These are phyloP conservation scores for Trapa bicornis DNA, from an alignment of 345 rosid genomes.

Conservation along the genomic window DNA sequence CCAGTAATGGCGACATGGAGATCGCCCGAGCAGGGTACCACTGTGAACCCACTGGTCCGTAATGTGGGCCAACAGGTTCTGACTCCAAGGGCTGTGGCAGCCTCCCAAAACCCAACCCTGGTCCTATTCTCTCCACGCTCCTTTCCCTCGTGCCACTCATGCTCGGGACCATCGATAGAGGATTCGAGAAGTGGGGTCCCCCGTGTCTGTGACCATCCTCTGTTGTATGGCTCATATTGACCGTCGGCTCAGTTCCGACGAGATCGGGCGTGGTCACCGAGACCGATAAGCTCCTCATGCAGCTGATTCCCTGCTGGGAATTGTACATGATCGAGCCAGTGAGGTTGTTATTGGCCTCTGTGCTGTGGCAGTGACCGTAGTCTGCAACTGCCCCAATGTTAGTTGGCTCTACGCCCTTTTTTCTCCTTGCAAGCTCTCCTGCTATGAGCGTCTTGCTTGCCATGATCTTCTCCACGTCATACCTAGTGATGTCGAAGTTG, in stretches of 20 bases:
- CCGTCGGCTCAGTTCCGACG: conserved; percentile 20
- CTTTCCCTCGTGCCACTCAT: conserved; percentile 56
- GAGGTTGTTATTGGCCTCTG: conserved; percentile 8
- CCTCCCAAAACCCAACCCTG: conserved; percentile 31
- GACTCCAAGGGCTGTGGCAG: conserved; percentile 16
- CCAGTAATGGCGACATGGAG: conserved; percentile 49
- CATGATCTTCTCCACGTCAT: conserved; percentile 66
- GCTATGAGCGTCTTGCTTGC: conserved; percentile 61
- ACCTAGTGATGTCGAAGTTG: conserved; percentile 60
- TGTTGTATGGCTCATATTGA: conserved; percentile 19
- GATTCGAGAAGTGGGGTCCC: conserved; percentile 30
- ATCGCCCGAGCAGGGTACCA: conserved; percentile 49
- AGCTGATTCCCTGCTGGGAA: conserved; percentile 17
- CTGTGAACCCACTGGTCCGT: conserved; percentile 12
- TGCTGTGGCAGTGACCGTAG: conserved; percentile 6
- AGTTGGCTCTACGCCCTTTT: conserved; percentile 22
- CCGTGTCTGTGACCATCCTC: conserved; percentile 23
- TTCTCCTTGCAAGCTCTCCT: conserved; percentile 54
- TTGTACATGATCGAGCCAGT: conserved; percentile 18
- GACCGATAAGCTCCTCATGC: conserved; percentile 16
- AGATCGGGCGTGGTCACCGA: conserved; percentile 32
- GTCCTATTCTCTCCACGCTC: conserved; percentile 43
- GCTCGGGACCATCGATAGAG: conserved; percentile 52
- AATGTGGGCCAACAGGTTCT: conserved; percentile 15
- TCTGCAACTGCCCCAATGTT: conserved; percentile 12